phyloP scores from a whole-genome alignment of 768 basidiomycete species.

The Daedaleopsis nitida region DNA sequence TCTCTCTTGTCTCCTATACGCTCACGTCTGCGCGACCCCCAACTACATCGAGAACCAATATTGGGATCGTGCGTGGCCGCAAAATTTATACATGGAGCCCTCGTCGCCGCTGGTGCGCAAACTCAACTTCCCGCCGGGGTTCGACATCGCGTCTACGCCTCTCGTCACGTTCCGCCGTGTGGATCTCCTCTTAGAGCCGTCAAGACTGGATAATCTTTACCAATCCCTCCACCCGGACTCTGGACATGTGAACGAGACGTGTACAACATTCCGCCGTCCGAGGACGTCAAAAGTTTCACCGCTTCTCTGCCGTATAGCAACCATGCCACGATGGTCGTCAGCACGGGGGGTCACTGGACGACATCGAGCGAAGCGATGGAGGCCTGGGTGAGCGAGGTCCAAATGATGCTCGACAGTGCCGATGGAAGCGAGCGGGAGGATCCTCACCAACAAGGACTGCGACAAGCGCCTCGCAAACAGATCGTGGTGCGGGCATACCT shows the following conservation, averaged over 20 bases:
- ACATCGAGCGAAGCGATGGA: conserved; percentile 55
- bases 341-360: conserved; percentile 74
- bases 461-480: conserved; percentile 32
- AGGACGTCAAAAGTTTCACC: conserved; percentile 54
- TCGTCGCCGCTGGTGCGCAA: conserved; percentile 48
- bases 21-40: no score
- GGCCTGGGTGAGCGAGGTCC: conserved; percentile 55
- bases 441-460: conserved; percentile 4
- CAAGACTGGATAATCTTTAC: conserved; percentile 47
- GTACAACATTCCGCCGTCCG: conserved; percentile 55
- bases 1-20: no score
- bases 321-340: conserved; percentile 63
- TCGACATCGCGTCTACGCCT: conserved; percentile 58
- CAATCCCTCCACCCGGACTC: conserved; percentile 22
- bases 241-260: conserved; percentile 14
- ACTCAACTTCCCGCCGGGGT: conserved; percentile 50
- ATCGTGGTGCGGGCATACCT: conserved; percentile 63
- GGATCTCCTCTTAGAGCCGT: conserved; percentile 55
- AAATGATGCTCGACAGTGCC: conserved; percentile 43
- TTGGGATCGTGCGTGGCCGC: no score
- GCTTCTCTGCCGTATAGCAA: conserved; percentile 48
- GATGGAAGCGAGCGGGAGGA: conserved; percentile 19
- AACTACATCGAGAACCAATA: no score
- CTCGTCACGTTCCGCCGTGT: conserved; percentile 67
- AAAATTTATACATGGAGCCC: conserved; percentile 46